phyloP scores from a whole-genome alignment of 2,329 filamentous ascomycete species.

The Colletotrichum lentis region DNA sequence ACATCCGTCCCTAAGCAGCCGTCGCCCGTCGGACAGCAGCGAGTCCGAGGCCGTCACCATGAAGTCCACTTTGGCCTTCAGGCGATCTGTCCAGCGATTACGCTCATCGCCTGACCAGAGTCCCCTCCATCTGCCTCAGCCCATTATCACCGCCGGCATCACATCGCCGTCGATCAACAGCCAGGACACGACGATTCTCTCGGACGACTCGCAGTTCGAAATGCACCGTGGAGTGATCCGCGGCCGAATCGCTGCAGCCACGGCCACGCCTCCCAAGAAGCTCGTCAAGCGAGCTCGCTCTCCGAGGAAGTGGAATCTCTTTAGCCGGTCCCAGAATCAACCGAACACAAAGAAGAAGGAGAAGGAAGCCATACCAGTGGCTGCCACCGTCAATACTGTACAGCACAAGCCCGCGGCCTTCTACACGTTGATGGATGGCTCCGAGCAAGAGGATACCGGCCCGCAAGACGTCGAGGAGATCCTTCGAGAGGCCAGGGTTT shows the following conservation, averaged over 20 bases:
- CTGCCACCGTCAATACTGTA: constrained; percentile 58
- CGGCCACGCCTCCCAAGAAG: constrained; percentile 57
- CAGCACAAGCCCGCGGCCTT: constrained; percentile 64
- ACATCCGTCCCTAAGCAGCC: constrained; percentile 42
- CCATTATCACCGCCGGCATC: constrained; percentile 57
- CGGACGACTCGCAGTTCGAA: constrained; percentile 62
- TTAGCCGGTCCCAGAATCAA: constrained; percentile 62
- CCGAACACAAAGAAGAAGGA: constrained; percentile 48
- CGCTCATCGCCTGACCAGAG: constrained; percentile 54
- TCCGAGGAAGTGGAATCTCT: constrained; percentile 70
- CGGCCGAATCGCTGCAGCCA: constrained; percentile 44
- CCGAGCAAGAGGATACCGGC: constrained; percentile 61
- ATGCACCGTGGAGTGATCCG: constrained; percentile 49
- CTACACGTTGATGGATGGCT: constrained; percentile 69
- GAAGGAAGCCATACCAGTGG: constrained; percentile 50
- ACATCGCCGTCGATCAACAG: constrained; percentile 63
- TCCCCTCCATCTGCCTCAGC: constrained; percentile 60
- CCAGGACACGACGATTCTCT: constrained; percentile 64
- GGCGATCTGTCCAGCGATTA: constrained; percentile 63
- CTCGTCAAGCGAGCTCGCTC: constrained; percentile 63
- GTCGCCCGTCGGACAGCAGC: constrained; percentile 64
- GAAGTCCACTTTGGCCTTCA: constrained; percentile 62
- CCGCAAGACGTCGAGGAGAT: constrained; percentile 54
- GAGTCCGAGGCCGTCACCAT: constrained; percentile 59
- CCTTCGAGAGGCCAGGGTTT: constrained; percentile 59